Conservation (phyloP, 192 early-diverging fungal genomes). For the Dissophora globulifera region DNA sequence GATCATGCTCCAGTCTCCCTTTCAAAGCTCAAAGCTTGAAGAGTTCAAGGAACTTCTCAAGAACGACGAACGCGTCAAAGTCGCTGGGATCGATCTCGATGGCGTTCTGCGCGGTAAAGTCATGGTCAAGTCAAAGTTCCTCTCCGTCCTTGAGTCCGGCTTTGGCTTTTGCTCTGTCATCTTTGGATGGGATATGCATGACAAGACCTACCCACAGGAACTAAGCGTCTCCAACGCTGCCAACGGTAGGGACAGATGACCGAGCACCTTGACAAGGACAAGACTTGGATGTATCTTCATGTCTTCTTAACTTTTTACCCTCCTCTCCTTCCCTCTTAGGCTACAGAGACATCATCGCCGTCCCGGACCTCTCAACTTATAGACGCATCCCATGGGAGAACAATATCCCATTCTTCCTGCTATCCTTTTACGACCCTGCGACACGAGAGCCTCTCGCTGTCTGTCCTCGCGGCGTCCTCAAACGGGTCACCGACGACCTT, state of each 20-base stretch:
- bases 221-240: slow-evolving; percentile 54
- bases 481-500: slow-evolving; percentile 72
- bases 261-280: no score
- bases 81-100: slow-evolving; percentile 76
- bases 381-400: slow-evolving; percentile 81
- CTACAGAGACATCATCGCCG: slow-evolving; percentile 70
- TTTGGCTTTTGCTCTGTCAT: slow-evolving; percentile 86
- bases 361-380: slow-evolving; percentile 70
- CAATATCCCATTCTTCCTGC: slow-evolving; percentile 77
- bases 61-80: slow-evolving; percentile 63
- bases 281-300: no score
- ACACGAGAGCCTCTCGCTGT: slow-evolving; percentile 66
- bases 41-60: slow-evolving; percentile 46
- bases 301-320: background rate
- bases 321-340: slow-evolving; percentile 7
- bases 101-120: slow-evolving; percentile 80
- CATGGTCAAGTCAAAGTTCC: slow-evolving; percentile 74
- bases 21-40: slow-evolving; percentile 11
- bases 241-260: slow-evolving; percentile 50
- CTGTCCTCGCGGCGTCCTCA: slow-evolving; percentile 72
- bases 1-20: slow-evolving; percentile 5
- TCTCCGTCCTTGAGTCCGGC: slow-evolving; percentile 67
- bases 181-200: slow-evolving; percentile 86
- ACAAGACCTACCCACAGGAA: slow-evolving; percentile 66
- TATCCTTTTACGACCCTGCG: slow-evolving; percentile 73